A percentile compares a stretch with the other conserved stretches of the same genome.
Evolutionary conservation across 306 rosid genomes (phyloP).

Genomic region (Castanospermum australe): DNA sequence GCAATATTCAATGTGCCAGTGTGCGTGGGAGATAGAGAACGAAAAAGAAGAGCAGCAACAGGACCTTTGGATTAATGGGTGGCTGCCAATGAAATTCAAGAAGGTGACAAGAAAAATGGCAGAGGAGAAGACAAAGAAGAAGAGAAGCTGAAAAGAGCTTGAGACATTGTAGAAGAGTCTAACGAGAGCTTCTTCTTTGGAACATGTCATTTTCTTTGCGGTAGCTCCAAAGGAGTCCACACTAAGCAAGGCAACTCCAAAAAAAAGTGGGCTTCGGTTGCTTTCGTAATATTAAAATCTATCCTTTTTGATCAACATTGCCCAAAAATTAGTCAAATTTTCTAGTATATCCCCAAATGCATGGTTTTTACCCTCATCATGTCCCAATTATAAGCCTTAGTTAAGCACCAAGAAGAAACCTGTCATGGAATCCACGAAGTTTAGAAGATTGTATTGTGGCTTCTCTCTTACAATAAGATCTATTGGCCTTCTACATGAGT

Average conservation of each 20-base stretch:
- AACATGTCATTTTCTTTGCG: slow-evolving; percentile 68
- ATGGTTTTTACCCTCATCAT: background rate
- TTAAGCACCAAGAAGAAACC: slow-evolving; percentile 1
- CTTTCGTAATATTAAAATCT: slow-evolving; percentile 39
- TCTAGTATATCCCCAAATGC: slow-evolving; percentile 29
- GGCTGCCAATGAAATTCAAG: slow-evolving; percentile 64
- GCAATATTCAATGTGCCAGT: background rate
- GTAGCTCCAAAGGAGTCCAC: slow-evolving; percentile 51
- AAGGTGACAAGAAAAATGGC: slow-evolving; percentile 54
- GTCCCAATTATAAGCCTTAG: background rate
- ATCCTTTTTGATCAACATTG: slow-evolving; percentile 41
- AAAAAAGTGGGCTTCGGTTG: slow-evolving; percentile 34
- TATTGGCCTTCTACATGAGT: background rate
- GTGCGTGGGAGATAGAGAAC: background rate
- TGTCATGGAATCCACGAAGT: background rate
- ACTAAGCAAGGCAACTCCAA: slow-evolving; percentile 44
- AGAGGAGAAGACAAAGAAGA: slow-evolving; percentile 54
- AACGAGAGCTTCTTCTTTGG: slow-evolving; percentile 71
- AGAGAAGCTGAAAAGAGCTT: slow-evolving; percentile 51
- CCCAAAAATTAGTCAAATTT: slow-evolving; percentile 20
- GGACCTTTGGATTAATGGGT: slow-evolving; percentile 75
- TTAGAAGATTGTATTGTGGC: background rate
- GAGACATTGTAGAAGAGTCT: slow-evolving; percentile 81
- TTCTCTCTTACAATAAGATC: slow-evolving; percentile 6
- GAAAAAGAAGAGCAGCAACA: background rate